Conservation (phyloP, 495 filamentous ascomycete genomes). For the Neurospora sp. region DNA sequence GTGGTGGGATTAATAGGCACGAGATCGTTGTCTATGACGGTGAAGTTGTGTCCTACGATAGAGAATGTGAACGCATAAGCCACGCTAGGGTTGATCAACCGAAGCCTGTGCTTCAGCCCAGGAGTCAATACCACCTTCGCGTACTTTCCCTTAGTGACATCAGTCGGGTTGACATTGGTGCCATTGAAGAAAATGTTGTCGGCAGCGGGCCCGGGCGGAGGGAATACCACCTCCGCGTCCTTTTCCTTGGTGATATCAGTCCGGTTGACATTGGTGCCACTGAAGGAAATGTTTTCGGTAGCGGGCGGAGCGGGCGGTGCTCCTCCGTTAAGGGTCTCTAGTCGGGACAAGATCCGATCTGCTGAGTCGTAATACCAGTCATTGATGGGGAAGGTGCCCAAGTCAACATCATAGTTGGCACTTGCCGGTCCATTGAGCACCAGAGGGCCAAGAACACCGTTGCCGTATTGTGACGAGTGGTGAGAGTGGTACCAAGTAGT, state of each 20-base stretch:
- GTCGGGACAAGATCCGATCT: conserved; percentile 6
- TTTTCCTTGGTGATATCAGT: conserved; percentile 20
- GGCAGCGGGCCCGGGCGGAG: not conserved
- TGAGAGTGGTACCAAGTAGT: conserved; percentile 46
- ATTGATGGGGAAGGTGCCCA: conserved; percentile 32
- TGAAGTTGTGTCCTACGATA: conserved; percentile 41
- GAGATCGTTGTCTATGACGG: conserved; percentile 39
- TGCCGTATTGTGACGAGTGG: conserved; percentile 42
- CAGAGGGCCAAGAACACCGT: conserved; percentile 41
- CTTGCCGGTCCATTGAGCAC: conserved; percentile 46
- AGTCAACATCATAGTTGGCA: conserved; percentile 42
- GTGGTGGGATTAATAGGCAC: conserved; percentile 32
- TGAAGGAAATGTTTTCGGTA: conserved; percentile 1
- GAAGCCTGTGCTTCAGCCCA: conserved; percentile 38
- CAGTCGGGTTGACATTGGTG: conserved; percentile 26
- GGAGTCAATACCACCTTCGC: conserved; percentile 22
- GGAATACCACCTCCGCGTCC: conserved; percentile 22
- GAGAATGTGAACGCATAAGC: conserved; percentile 37
- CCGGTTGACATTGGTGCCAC: conserved; percentile 30
- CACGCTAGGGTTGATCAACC: conserved; percentile 44
- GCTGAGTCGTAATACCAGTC: conserved; percentile 34
- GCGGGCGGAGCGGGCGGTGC: not conserved
- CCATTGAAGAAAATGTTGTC: conserved; percentile 17
- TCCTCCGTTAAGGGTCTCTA: not conserved
- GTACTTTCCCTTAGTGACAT: conserved; percentile 20